A percentile compares a stretch with the other conserved stretches of the same genome.
Conservation (phyloP, 306 rosid species). For the Castanea crenata region DNA sequence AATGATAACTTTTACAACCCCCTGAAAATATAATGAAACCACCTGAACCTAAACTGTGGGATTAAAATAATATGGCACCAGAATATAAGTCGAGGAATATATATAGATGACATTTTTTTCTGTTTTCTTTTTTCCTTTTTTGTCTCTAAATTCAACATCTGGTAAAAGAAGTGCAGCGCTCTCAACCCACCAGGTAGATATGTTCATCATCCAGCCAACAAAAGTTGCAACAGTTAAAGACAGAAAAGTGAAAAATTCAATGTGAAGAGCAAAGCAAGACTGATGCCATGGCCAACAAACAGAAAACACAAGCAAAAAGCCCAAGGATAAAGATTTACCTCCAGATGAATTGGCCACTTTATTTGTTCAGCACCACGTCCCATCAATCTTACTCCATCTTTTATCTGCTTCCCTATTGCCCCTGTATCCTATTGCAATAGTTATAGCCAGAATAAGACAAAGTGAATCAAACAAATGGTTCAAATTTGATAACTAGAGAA, state of each 20-base stretch:
- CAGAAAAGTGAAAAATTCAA: constrained; percentile 7
- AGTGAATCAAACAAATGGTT: constrained; percentile 12
- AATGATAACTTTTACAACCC: neutral
- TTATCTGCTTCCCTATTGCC: constrained; percentile 85
- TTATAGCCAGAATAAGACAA: constrained; percentile 28
- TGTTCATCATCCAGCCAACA: too few species aligned
- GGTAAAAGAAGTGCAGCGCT: neutral
- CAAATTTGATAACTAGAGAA: constrained; percentile 16
- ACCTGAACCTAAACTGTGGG: too few species aligned
- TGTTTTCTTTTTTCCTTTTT: neutral
- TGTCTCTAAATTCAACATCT: neutral
- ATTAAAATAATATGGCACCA: too few species aligned
- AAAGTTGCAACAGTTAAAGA: neutral
- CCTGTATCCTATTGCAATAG: constrained; percentile 68
- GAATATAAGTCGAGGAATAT: too few species aligned
- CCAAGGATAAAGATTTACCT: constrained; percentile 48
- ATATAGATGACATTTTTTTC: neutral
- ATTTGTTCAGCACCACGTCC: constrained; percentile 92
- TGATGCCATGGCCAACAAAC: constrained; percentile 7
- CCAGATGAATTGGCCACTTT: constrained; percentile 89
- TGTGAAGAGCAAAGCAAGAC: constrained; percentile 3
- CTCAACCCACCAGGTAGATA: neutral
- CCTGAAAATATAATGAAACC: too few species aligned
- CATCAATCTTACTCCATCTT: constrained; percentile 94
- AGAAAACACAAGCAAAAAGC: neutral